phyloP scores from a whole-genome alignment of 768 basidiomycete species.

The Kwoniella sp. region DNA sequence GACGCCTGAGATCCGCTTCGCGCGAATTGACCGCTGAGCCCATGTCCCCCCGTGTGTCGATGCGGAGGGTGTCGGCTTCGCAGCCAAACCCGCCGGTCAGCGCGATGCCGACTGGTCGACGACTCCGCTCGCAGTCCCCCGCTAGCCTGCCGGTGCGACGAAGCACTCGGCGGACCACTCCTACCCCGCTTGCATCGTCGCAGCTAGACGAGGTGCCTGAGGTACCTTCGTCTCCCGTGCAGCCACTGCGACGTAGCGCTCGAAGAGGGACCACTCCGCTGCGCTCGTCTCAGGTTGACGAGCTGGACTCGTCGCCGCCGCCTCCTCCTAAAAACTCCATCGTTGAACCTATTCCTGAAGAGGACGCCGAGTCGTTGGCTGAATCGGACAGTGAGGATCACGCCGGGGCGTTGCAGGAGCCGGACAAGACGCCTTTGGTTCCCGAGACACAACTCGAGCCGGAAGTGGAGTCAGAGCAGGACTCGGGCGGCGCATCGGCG shows the following conservation, averaged over 20 bases:
- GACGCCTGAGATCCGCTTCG: slow-evolving; percentile 15
- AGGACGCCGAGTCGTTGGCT: slow-evolving; percentile 1
- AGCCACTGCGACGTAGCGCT: background rate
- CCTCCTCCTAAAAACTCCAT: background rate
- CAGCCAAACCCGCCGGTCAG: too few relatives aligned
- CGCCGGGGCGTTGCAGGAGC: background rate
- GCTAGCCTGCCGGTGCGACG: slow-evolving; percentile 1
- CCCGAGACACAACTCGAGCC: slow-evolving; percentile 14
- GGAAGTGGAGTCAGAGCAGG: too few relatives aligned
- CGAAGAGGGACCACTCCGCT: slow-evolving; percentile 5
- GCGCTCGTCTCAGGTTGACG: slow-evolving; percentile 12
- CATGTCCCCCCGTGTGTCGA: slow-evolving; percentile 7
- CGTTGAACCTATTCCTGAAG: slow-evolving; percentile 3
- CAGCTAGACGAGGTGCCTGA: slow-evolving; percentile 12
- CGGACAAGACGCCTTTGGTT: slow-evolving; percentile 3
- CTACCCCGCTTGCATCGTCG: too few relatives aligned
- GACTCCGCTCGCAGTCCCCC: slow-evolving; percentile 3
- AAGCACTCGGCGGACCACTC: slow-evolving; percentile 5
- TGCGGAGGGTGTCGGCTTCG: too few relatives aligned
- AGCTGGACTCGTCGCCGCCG: slow-evolving; percentile 16
- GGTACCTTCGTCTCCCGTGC: slow-evolving; percentile 7
- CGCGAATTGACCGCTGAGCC: slow-evolving; percentile 2
- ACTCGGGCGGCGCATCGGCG: too few relatives aligned
- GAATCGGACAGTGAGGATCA: background rate
- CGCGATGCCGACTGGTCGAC: too few relatives aligned